Evolutionary conservation across 2,329 filamentous ascomycete species (phyloP).

Genomic region (Trematosphaeria pertusa): DNA sequence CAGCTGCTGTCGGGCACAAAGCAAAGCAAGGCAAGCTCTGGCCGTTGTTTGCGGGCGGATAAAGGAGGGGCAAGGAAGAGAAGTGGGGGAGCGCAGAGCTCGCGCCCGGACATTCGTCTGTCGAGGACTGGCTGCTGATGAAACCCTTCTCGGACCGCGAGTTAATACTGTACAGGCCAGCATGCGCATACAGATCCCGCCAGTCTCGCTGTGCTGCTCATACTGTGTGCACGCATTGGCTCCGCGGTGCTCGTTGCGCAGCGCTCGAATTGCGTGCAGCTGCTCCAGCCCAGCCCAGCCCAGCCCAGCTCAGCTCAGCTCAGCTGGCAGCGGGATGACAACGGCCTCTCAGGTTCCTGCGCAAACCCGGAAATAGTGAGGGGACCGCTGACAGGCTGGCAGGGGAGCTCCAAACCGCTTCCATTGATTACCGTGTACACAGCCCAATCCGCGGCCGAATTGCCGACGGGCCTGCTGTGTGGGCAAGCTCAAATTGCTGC

Average conservation of each 20-base stretch:
- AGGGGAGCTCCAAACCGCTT: conserved; percentile 15
- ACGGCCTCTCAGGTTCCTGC: conserved; percentile 5
- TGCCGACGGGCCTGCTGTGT: conserved; percentile 10
- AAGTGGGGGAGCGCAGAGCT: conserved; percentile 5
- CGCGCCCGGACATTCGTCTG: neutral
- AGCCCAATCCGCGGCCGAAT: conserved; percentile 18
- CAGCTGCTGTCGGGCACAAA: conserved; percentile 15
- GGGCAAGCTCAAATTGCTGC: neutral
- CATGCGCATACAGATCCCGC: neutral
- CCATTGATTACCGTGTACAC: conserved; percentile 5
- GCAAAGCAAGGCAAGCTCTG: conserved; percentile 22
- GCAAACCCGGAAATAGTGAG: conserved; percentile 6
- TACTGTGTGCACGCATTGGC: neutral
- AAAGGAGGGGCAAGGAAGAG: conserved; percentile 13
- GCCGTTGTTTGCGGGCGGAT: conserved; percentile 20
- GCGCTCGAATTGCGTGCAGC: neutral
- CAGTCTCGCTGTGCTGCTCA: neutral
- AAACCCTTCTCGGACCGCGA: neutral
- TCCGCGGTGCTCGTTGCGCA: neutral
- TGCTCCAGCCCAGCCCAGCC: neutral
- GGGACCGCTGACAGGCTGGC: conserved; percentile 22
- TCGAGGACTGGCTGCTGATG: neutral
- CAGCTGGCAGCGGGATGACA: neutral
- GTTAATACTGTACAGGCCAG: neutral
- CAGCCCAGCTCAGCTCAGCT: conserved; percentile 1